Base-by-base conservation (phyloP, 106 monocot species). In the Iris macrosiphon region DNA sequence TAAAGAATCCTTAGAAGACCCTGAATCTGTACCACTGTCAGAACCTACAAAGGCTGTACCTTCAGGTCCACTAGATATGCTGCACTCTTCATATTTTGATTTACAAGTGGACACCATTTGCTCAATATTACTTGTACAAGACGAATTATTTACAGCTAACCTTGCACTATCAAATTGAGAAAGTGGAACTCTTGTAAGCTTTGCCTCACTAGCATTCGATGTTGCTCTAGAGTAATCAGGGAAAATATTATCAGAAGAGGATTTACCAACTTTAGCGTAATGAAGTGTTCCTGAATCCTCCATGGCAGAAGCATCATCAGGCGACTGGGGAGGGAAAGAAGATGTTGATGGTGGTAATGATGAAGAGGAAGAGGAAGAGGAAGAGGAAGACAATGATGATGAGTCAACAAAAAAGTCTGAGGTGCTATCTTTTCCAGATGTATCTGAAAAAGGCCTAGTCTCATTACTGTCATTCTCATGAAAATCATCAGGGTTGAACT, bases 221-320 rank as follows among this genome's bases (percentile, higher is more conserved):
- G 15, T 44, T 12, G 17, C 30, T 39, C 14, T 61, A 20, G 26
- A 24, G 25, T 19, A 63, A 31, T 31, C 33, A 38, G 55, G 27
- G 14, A 52, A 23, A 66, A 17, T 41, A 26, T 43, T 46, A 42
- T 15, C 16, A 65, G 38, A 71, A 1, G 45, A 64, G 61, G 4
- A 9, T 32, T 68, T 31, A 1, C 52, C 40, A 2, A 31, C 15
- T 7, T 41, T 40, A 17, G 15, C 61, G 53, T 47, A 31, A 61
- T 57, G 41, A 3, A n/a, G 13, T 26, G 28, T 2, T 14, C 13
- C 18, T 10, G 27, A 16, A 12, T 48, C 54, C 22, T 58, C 50
- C 27, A 8, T 31, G 13, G 38, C 31, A 49, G 59, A 77, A 66
- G 57, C 63, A 37, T 63, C 72, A 68, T 61, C 60, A 43, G 40